Conservation (phyloP, 495 filamentous ascomycete species). For the Penicillium canariense region DNA sequence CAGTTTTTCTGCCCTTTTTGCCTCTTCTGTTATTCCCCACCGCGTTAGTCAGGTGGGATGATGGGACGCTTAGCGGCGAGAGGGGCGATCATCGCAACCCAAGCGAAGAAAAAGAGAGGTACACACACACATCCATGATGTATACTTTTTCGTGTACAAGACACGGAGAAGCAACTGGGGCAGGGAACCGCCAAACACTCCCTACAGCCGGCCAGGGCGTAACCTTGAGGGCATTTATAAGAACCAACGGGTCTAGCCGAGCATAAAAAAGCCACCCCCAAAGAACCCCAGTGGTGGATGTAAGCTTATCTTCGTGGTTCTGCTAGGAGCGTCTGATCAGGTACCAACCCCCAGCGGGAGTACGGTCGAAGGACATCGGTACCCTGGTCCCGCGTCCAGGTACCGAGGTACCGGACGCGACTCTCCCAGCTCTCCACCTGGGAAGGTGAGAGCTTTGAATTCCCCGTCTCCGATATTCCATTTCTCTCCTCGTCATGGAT, state of each 20-base stretch:
- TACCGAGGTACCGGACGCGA: no score
- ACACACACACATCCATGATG: not conserved
- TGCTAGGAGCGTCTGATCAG: not conserved
- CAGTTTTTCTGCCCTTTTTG: constrained; percentile 17
- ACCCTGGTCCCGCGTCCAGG: no score
- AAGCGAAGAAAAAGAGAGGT: constrained; percentile 18
- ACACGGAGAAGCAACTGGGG: not conserved
- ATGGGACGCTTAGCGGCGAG: constrained; percentile 17
- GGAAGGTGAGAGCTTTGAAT: no score
- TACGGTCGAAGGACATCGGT: not conserved
- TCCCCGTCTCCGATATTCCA: no score
- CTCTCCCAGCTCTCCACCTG: no score
- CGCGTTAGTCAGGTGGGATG: constrained; percentile 17
- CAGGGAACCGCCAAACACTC: constrained; percentile 16
- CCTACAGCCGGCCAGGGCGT: not conserved
- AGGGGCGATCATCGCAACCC: constrained; percentile 30
- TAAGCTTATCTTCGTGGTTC: constrained; percentile 15
- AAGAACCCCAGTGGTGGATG: not conserved
- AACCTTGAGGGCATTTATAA: constrained; percentile 14
- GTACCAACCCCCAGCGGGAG: not conserved
- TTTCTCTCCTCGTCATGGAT: no score
- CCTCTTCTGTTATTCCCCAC: constrained; percentile 24
- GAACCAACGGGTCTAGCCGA: constrained; percentile 21
- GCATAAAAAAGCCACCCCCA: constrained; percentile 8
- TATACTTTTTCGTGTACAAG: not conserved